Percentiles rank a stretch among this genome's conserved stretches.
phyloP scores from a whole-genome alignment of 345 rosid species.

The Streptanthus diversifolius region DNA sequence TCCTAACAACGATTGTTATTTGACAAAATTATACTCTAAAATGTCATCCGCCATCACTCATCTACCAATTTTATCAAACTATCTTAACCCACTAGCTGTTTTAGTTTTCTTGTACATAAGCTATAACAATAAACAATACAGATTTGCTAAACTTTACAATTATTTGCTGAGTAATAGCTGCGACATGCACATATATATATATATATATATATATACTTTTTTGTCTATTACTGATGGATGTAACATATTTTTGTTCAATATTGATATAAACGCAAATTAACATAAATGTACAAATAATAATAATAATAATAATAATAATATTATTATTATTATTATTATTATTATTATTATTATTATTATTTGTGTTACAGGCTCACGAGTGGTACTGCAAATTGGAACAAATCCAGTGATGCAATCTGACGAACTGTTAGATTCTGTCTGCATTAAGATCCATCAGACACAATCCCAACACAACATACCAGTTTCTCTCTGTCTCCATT shows the following conservation, averaged over 20 bases:
- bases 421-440: conserved; percentile 37
- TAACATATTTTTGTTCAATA: conserved; percentile 1
- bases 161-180: neutral
- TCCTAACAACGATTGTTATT: conserved; percentile 14
- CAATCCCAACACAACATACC: conserved; percentile 24
- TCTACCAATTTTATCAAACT: conserved; percentile 3
- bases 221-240: neutral
- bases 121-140: neutral
- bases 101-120: neutral
- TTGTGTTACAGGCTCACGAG: conserved; percentile 35
- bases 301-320: too few relatives aligned
- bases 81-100: conserved; percentile 18
- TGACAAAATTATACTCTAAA: conserved; percentile 1
- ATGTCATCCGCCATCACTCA: conserved; percentile 17
- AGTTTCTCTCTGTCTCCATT: conserved; percentile 22
- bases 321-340: too few relatives aligned
- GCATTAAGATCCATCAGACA: conserved; percentile 29
- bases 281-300: too few relatives aligned
- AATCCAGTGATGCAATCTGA: conserved; percentile 38
- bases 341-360: too few relatives aligned
- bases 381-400: conserved; percentile 30
- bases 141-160: conserved; percentile 6
- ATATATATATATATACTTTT: neutral
- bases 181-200: neutral
- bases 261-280: neutral